Base-by-base conservation (phyloP, 306 rosid species). In the Sophora flavescens region DNA sequence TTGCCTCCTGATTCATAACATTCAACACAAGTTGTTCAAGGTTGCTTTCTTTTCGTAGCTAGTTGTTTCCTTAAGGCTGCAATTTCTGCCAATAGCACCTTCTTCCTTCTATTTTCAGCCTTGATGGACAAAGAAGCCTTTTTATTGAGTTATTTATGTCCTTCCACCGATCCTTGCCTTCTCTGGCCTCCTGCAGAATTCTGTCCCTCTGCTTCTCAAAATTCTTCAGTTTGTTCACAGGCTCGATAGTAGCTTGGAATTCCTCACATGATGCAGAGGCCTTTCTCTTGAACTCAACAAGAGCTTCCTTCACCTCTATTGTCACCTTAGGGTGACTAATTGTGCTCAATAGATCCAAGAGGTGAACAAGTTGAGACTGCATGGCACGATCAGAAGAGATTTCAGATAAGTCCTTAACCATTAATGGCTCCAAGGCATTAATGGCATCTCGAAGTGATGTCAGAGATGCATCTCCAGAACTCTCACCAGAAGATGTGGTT, bases 351-450 rank as follows among this genome's bases (percentile, higher is more conserved):
- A 13, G 15, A 39, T 71, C 54, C 26, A 71, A 39, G 12, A 56
- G 36, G 3, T 22, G 76, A 22, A 7, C 12, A 39, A 71, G 66
- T 56, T 11, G 14, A 56, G 26, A 56, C 11, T 18, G 76, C 50
- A 5, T 6, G 36, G 5, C 28, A 39, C 26, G 54, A 71, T 71
- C 76, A 39, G 26, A 71, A 39, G 54, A 71, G 76, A 71, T 41
- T 71, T 71, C 76, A 18, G 54, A 39, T 13, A 71, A 18, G 41
- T 71, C 76, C 41, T 39, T 71, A 38, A 22, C 36, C 65, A 71
- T 38, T 38, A 71, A 39, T 53, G 56, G 14, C 42, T 56, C 66
- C 26, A 71, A 39, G 54, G 9, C 42, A 3, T 26, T 11, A 3
- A 56, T 38, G 32, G 54, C 42, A 26, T 56, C 54, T 56, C 3